Percentiles rank a stretch among this genome's conserved stretches.
phyloP scores from a whole-genome alignment of 2,329 filamentous ascomycete species.

The Pyrenophora graminea region DNA sequence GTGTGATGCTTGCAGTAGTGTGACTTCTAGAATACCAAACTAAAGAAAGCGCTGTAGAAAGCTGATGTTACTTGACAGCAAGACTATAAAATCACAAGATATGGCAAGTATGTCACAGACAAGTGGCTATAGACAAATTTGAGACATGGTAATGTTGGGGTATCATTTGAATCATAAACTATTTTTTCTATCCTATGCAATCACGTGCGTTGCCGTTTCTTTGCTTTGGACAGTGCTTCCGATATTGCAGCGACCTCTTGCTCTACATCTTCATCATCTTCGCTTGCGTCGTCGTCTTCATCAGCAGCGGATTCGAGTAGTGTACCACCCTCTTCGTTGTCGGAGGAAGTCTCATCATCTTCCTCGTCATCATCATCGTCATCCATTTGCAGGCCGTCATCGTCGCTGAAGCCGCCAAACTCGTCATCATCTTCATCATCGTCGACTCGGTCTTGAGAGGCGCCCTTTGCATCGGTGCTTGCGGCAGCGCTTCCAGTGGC shows the following conservation, averaged over 20 bases:
- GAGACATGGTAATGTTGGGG: no score
- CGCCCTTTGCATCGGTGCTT: slow-evolving; percentile 17
- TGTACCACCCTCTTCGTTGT: slow-evolving; percentile 24
- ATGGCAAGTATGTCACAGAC: no score
- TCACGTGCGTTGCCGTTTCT: slow-evolving; percentile 36
- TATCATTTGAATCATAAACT: no score
- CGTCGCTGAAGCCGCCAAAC: slow-evolving; percentile 42
- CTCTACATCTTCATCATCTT: slow-evolving; percentile 40
- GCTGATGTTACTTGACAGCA: no score
- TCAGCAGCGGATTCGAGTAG: slow-evolving; percentile 15
- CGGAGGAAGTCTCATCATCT: slow-evolving; percentile 20
- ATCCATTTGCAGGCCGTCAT: slow-evolving; percentile 23
- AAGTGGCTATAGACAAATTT: no score
- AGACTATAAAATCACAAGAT: no score
- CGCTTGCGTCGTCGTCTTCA: slow-evolving; percentile 21
- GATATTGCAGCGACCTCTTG: slow-evolving; percentile 44
- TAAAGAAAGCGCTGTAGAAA: no score
- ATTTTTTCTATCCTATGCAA: not conserved
- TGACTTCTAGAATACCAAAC: no score
- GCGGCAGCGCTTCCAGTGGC: slow-evolving; percentile 28
- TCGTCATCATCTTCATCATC: slow-evolving; percentile 31
- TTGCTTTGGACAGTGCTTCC: slow-evolving; percentile 38
- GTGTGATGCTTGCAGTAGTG: no score
- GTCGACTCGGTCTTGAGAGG: slow-evolving; percentile 19
- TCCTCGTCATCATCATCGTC: slow-evolving; percentile 26